Evolutionary conservation across 2,329 filamentous ascomycete genomes (phyloP), one percentile per base, ranked within the genome.

Genomic region (Pyrenochaeta sp.): DNA sequence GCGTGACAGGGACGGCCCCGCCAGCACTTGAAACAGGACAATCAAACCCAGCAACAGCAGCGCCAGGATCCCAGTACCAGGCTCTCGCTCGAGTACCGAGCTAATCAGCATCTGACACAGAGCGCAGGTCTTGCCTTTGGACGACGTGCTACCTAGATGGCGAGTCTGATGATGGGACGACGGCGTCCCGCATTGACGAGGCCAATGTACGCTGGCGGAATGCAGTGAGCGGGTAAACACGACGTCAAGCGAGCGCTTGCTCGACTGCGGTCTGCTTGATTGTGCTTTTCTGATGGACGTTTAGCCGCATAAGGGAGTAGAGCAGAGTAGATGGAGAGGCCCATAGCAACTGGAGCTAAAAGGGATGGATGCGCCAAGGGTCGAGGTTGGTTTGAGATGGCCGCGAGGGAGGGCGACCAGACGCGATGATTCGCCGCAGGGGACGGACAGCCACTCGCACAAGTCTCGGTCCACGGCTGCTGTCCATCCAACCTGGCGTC

Each of bases 21-120:
- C 41, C 45, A 38, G 30, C 42, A 41, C 24, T 36, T 59, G 60
- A 63, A 58, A 63, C 60, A 53, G 44, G 53, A 53, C 56, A 44
- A 55, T 56, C 53, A 61, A 55, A 58, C 55, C 48, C 36, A 44
- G 55, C 51, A 47, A 28, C 37, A 32, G 40, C 32, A 17, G 46
- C 44, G 40, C 53, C 42, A 29, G 43, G 42, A 55, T 47, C 45
- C 46, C 51, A 41, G 44, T 36, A 52, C 51, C 46, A 34, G 35
- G 50, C 44, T n/a, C n/a, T 46, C 35, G 48, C 56, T 48, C 31
- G 52, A 53, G 51, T 57, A 42, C 52, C 47, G 44, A 55, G 50
- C 55, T 54, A 55, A 53, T 42, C 45, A 43, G 28, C 27, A 36
- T 43, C 48, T 45, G 48, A 43, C 34, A 23, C 44, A 46, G 31